These are phyloP conservation scores for Saprolegnia parasitica DNA, from an alignment of 352 stramenopile species.

Conservation along the genomic window DNA sequence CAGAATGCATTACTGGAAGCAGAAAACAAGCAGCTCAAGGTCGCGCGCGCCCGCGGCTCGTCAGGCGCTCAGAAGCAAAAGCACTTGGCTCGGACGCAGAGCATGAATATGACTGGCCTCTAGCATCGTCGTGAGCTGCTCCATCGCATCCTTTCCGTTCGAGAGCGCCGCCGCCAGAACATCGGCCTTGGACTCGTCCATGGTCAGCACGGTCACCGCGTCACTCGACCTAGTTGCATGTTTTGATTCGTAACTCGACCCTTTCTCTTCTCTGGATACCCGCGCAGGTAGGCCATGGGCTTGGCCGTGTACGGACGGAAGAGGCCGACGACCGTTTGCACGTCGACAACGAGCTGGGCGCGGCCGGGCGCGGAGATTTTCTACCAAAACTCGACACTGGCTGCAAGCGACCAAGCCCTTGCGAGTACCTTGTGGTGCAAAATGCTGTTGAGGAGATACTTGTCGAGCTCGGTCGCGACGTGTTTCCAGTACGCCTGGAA, in stretches of 20 bases:
- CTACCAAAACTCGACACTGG: not conserved
- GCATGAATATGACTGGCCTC: constrained; percentile 27
- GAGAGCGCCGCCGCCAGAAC: not conserved
- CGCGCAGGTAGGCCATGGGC: constrained; percentile 18
- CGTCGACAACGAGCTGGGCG: constrained; percentile 9
- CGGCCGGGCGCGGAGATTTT: constrained; percentile 15
- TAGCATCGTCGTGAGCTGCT: constrained; percentile 23
- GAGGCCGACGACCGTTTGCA: constrained; percentile 1
- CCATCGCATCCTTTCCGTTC: not conserved
- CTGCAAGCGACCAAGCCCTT: not conserved
- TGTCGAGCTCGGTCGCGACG: constrained; percentile 14
- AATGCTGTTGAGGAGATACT: not conserved
- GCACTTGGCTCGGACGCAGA: constrained; percentile 12
- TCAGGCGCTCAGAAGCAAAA: not conserved
- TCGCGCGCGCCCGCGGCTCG: not conserved
- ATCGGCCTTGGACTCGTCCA: constrained; percentile 8
- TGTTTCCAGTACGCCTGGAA: constrained; percentile 23
- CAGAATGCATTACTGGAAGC: constrained; percentile 22
- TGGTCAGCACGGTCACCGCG: constrained; percentile 16
- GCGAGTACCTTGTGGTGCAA: constrained; percentile 13
- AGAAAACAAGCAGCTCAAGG: constrained; percentile 22
- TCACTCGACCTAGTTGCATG: constrained; percentile 3
- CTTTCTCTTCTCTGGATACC: not conserved
- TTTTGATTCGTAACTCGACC: not conserved
- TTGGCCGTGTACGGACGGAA: constrained; percentile 10